Base-by-base conservation (phyloP, 1,139 yeast genomes). In the Yamadazyma pseudoaaseri region DNA sequence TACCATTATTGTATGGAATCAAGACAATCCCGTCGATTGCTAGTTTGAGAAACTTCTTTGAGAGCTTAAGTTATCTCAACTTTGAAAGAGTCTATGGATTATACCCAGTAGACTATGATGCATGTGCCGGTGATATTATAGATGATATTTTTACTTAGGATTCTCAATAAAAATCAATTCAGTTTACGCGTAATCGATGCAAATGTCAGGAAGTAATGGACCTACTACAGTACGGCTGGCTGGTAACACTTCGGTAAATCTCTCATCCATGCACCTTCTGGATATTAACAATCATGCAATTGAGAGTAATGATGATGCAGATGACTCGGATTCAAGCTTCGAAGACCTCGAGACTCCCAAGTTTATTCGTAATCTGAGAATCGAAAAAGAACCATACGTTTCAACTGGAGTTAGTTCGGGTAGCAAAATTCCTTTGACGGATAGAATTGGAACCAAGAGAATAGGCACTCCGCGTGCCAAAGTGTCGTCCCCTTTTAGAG, bases 41-140 rank as follows among this genome's bases (percentile, higher is more conserved):
- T 2, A 72, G 73, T 29, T 62, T 90, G 44, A 73, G 81, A 36
- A 73, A 74, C 8, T 89, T 86, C 51, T 83, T 85, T 51, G 84
- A 81, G 45, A 79, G 76, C 34, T 60, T 86, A 39, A 79, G 95
- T 46, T 74, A 84, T 40, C 70, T 75, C 27, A 81, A 80, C 43
- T 89, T 81, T 54, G 96, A 89, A 52, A 73, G 82, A 43, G 73
- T 75, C 14, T 89, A 81, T 51, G 71, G 79, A 6, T 60, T 86
- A 49, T 66, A 62, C 25, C 52, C 50, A 2, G 60, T 76, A 1
- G 86, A 86, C 50, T 30, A 52, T 18, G 61, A 54, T 0, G 62
- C 65, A 1, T 77, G 87, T 48, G 68, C 67, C 35, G 54, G 55
- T 6, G 94, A 85, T 52, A 31, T 40, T 8, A n/a, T 33, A 16